Conservation (phyloP, 2,329 filamentous ascomycete genomes). For the Fusarium lateritium region DNA sequence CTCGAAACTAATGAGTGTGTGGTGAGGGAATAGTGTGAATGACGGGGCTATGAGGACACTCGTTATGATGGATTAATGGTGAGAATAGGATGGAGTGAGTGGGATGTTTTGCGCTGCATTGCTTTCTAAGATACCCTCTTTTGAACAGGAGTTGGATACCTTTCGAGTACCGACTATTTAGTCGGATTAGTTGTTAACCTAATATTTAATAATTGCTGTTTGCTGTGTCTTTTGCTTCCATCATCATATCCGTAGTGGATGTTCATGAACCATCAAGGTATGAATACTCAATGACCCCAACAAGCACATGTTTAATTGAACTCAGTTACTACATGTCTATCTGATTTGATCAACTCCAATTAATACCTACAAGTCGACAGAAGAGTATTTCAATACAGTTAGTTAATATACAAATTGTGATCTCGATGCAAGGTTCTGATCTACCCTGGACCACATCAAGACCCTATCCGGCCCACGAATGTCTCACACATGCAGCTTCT, state of each 20-base stretch:
- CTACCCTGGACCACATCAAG: constrained; percentile 22
- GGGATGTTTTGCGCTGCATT: neutral
- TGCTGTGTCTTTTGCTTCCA: neutral
- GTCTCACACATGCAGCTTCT: constrained; percentile 7
- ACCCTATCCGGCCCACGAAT: neutral
- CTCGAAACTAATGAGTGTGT: neutral
- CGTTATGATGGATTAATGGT: neutral
- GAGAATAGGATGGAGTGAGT: neutral
- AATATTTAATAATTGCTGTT: constrained; percentile 36
- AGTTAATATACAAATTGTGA: neutral
- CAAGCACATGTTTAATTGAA: no score
- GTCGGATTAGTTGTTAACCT: neutral
- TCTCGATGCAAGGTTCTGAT: neutral
- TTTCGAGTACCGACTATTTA: constrained; percentile 8
- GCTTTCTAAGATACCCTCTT: constrained; percentile 44
- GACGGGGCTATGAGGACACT: neutral
- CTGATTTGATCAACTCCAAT: no score
- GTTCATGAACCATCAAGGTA: no score
- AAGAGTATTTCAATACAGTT: neutral
- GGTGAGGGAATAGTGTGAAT: neutral
- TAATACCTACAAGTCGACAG: neutral
- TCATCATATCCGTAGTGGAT: neutral
- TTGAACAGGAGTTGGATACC: constrained; percentile 39
- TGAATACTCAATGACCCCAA: no score
- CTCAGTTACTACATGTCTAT: no score